These are phyloP conservation scores for Trapa incisa DNA, from an alignment of 345 rosid species.

Conservation along the genomic window DNA sequence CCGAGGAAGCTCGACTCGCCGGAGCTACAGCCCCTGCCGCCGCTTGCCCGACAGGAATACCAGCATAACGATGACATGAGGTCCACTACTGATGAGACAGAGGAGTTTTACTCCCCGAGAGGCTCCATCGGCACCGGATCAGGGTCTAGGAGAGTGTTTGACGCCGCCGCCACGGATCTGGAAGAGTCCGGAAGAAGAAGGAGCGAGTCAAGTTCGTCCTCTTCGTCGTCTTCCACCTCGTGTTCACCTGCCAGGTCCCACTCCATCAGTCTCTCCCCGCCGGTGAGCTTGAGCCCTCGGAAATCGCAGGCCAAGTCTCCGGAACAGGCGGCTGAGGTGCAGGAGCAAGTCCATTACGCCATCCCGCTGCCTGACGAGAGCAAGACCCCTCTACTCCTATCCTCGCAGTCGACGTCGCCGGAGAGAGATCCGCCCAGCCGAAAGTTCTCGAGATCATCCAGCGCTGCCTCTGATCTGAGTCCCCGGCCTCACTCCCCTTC, in stretches of 20 bases:
- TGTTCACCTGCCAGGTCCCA: slow-evolving; percentile 73
- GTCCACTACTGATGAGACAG: slow-evolving; percentile 51
- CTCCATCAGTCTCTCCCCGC: slow-evolving; percentile 70
- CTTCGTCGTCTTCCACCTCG: slow-evolving; percentile 58
- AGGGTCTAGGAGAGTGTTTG: slow-evolving; percentile 53
- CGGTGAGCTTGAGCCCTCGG: slow-evolving; percentile 47
- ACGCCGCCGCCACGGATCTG: slow-evolving; percentile 15
- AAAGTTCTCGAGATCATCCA: slow-evolving; percentile 4
- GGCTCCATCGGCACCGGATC: slow-evolving; percentile 61
- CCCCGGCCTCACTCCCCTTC: slow-evolving; percentile 22
- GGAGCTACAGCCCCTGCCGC: slow-evolving; percentile 90
- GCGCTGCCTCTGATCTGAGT: slow-evolving; percentile 20
- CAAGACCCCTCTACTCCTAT: slow-evolving; percentile 29
- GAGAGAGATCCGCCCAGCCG: slow-evolving; percentile 15
- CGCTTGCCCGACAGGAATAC: slow-evolving; percentile 45
- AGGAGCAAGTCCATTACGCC: slow-evolving; percentile 10
- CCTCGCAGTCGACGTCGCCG: slow-evolving; percentile 45
- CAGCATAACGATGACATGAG: slow-evolving; percentile 33
- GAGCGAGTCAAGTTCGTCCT: slow-evolving; percentile 35
- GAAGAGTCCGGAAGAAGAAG: slow-evolving; percentile 29
- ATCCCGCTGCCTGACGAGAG: slow-evolving; percentile 23
- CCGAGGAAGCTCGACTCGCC: slow-evolving; percentile 73
- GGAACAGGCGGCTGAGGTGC: slow-evolving; percentile 9
- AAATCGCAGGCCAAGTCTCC: slow-evolving; percentile 49
- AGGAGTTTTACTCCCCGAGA: slow-evolving; percentile 90